Evolutionary conservation across 352 stramenopile species (phyloP).

Genomic region (Globisporangium takayamanum): DNA sequence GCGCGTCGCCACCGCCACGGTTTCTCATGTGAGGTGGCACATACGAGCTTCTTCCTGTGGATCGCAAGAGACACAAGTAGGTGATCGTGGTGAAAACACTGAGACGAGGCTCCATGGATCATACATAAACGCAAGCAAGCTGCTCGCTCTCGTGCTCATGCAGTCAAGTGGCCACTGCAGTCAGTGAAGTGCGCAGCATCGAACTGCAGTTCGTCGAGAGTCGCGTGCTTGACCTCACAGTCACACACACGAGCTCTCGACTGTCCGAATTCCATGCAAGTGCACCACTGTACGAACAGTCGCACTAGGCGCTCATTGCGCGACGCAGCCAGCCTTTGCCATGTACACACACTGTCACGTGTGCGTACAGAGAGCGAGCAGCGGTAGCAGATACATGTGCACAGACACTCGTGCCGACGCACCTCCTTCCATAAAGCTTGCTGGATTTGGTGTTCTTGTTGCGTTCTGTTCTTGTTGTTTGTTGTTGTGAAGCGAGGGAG

Average conservation of each 20-base stretch:
- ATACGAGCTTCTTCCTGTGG: constrained; percentile 64
- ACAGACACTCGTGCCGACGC: constrained; percentile 7
- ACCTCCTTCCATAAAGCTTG: constrained; percentile 43
- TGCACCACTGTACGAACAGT: no score
- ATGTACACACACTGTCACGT: no score
- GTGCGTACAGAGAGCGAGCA: no score
- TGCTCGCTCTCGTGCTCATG: no score
- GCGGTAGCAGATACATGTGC: no score
- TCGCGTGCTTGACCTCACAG: no score
- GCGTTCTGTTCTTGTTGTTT: constrained; percentile 16
- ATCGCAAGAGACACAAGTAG: neutral
- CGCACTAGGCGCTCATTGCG: no score
- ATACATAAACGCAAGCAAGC: neutral
- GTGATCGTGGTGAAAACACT: neutral
- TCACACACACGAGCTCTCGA: no score
- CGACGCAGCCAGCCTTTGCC: no score
- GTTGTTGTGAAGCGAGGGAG: neutral
- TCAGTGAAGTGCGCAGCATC: neutral
- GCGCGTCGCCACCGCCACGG: constrained; percentile 24
- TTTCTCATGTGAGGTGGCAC: constrained; percentile 68
- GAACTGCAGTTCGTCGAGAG: neutral
- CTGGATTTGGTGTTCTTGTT: constrained; percentile 22
- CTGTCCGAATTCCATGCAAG: no score
- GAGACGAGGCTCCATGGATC: neutral
- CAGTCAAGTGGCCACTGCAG: no score